Evolutionary conservation across 2,329 filamentous ascomycete species (phyloP), one percentile per base, ranked within the genome.

Genomic region (Helotiales sp.): DNA sequence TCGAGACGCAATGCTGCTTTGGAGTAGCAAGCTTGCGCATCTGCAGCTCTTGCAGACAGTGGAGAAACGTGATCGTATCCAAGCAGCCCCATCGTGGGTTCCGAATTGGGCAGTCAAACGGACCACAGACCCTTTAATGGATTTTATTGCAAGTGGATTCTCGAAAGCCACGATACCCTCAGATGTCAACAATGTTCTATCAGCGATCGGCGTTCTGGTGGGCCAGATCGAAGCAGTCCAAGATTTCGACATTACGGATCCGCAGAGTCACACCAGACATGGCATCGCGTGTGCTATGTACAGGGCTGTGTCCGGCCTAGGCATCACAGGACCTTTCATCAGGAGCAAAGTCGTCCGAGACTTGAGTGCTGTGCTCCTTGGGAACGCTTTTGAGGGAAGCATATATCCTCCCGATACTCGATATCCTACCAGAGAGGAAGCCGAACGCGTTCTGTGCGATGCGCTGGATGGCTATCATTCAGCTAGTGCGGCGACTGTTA

Each of bases 51-150:
- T 56, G 8, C 9, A 7, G 15, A 38, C 25, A 5, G 33, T 36
- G 5, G 30, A 46, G 17, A 24, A 15, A 15, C 34, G 25, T 27
- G 34, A 48, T 9, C 2, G 27, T 25, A 19, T 25, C 19, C 7
- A 44, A 2, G 29, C 12, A 8, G 24, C 48, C n/a, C 48, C 47
- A 47, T 52, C 52, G 10, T 59, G 57, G 57, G 48, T 52, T 30
- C 57, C 57, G 8, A 17, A 59, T 34, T 60, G 40, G 34, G 13
- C 19, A 22, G 13, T 13, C 15, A 12, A 38, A 15, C 30, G 44
- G 27, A 10, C 2, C 6, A 19, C 42, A 2, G 12, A 2, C 8
- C 13, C 13, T n/a, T 29, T 42, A 6, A 2, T 8, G 2, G 12
- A 2, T 8, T 22, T 17, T 10, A 7, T 27, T 7, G 27, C 54